Percentiles rank a stretch among this genome's conserved stretches.
Conservation (phyloP, 2,329 filamentous ascomycete species). For the Sporothrix inflata region DNA sequence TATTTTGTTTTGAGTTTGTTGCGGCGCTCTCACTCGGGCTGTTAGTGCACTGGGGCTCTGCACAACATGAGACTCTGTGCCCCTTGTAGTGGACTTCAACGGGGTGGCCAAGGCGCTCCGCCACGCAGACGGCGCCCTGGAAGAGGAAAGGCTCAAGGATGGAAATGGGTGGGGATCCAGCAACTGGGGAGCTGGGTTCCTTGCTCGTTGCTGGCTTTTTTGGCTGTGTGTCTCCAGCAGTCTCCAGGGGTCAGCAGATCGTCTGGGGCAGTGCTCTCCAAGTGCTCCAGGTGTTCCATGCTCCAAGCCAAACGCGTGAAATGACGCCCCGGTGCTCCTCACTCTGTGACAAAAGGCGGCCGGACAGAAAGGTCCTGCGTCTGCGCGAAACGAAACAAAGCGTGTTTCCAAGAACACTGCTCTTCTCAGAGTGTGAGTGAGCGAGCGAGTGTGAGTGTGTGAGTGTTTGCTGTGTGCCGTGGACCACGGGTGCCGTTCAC, state of each 20-base stretch:
- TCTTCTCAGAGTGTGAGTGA: neutral
- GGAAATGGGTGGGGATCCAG: neutral
- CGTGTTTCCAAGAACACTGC: conserved; percentile 11
- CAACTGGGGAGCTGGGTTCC: neutral
- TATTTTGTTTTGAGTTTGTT: neutral
- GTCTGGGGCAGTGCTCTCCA: conserved; percentile 20
- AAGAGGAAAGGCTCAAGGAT: neutral
- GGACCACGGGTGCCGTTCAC: neutral
- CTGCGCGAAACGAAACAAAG: conserved; percentile 26
- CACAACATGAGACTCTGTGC: conserved; percentile 2
- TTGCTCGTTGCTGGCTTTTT: neutral
- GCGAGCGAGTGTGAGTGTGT: neutral
- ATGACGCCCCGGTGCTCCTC: neutral
- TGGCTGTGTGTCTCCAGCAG: too few relatives aligned
- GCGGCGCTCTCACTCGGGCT: neutral
- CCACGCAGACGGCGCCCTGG: conserved; percentile 8
- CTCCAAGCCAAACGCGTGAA: neutral
- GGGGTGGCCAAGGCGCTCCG: conserved; percentile 16
- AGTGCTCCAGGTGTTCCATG: neutral
- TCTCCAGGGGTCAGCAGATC: conserved; percentile 20
- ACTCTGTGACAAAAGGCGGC: neutral
- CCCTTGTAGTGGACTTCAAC: neutral
- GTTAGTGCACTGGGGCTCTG: neutral
- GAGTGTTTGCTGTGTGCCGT: neutral
- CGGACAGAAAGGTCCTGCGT: conserved; percentile 6